Base-by-base conservation (phyloP, 345 rosid species). In the Eucalyptus cloeziana region DNA sequence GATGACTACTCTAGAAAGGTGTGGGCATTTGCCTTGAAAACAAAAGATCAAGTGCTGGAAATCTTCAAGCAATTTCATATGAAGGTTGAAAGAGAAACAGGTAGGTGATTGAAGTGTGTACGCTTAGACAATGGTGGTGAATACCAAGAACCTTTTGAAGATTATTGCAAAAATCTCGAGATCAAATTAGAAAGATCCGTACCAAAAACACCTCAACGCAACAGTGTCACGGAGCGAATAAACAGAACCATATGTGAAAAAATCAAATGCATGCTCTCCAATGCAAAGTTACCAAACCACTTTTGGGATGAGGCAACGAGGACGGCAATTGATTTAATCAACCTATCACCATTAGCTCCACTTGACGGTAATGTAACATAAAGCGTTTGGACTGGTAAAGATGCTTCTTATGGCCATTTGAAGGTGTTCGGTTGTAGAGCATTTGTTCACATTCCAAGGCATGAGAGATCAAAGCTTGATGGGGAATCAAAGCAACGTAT, bases 51-150 rank as follows among this genome's bases (percentile, higher is more conserved):
- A 56, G 31, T 80, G 9, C 40, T 50, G 13, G 45, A 49, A 31
- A 43, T 50, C 3, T 54, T 87, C 50, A 88, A 88, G 67, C 37
- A 88, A 81, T 88, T 88, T 52, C 89, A 80, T 88, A 17, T 60
- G 25, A 51, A 79, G 86, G 86, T 88, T 27, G 89, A 87, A 24
- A 87, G 80, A 69, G 60, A 67, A 71, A 88, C 19, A 4, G 12
- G 85, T 0, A 71, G 7, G 45, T 3, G 2, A 49, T 45, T 88
- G 49, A 87, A 87, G 69, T 87, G 79, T 45, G 13, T 87, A 17
- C 1, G 43, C n/a, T 22, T 50, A 60, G 10, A 87, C 31, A 87
- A 58, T 0, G 8, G 49, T 30, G 49, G 50, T 1, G 50, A 87
- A 24, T 88, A 54, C 30, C 27, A 13, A 27, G 27, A 56, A 25